A percentile compares a stretch with the other conserved stretches of the same genome.
These are phyloP conservation scores for Ogataea nitratoaversa DNA, from an alignment of 805 yeast species.

Conservation along the genomic window DNA sequence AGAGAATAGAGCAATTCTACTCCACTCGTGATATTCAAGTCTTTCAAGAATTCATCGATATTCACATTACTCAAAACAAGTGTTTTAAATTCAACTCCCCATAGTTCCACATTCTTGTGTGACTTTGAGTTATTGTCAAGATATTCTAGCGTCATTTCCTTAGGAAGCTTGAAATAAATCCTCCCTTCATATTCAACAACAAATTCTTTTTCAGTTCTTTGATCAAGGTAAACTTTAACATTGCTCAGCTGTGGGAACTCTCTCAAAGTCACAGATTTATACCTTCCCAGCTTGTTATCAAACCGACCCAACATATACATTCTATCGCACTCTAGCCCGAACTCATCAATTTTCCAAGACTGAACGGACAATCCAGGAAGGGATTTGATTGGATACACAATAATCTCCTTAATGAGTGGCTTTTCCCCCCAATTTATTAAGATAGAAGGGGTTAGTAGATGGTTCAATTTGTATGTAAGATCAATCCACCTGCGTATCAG, in stretches of 20 bases:
- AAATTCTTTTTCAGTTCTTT: slow-evolving; percentile 4
- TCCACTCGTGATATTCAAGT: slow-evolving; percentile 10
- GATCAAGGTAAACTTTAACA: slow-evolving; percentile 6
- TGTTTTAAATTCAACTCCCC: slow-evolving; percentile 22
- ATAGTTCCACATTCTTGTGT: slow-evolving; percentile 15
- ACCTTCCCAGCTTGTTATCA: slow-evolving; percentile 9
- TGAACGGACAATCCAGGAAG: slow-evolving; percentile 20
- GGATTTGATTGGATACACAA: slow-evolving; percentile 25
- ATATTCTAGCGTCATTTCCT: slow-evolving; percentile 6
- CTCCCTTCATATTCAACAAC: slow-evolving; percentile 8
- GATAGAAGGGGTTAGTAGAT: background rate
- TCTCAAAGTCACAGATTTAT: slow-evolving; percentile 18
- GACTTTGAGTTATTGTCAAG: slow-evolving; percentile 4
- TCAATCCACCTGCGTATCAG: background rate
- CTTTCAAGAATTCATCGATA: slow-evolving; percentile 10
- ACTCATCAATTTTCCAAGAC: slow-evolving; percentile 19
- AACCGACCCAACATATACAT: slow-evolving; percentile 26
- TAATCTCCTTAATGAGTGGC: slow-evolving; percentile 10
- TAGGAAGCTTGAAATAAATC: slow-evolving; percentile 15
- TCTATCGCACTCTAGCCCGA: slow-evolving; percentile 24
- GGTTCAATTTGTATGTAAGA: background rate
- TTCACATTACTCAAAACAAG: slow-evolving; percentile 11
- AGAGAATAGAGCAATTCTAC: slow-evolving; percentile 18
- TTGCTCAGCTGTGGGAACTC: slow-evolving; percentile 17
- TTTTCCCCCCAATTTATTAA: no score